Base-by-base conservation (phyloP, 2,329 filamentous ascomycete genomes). In the Cladosporium sp. region DNA sequence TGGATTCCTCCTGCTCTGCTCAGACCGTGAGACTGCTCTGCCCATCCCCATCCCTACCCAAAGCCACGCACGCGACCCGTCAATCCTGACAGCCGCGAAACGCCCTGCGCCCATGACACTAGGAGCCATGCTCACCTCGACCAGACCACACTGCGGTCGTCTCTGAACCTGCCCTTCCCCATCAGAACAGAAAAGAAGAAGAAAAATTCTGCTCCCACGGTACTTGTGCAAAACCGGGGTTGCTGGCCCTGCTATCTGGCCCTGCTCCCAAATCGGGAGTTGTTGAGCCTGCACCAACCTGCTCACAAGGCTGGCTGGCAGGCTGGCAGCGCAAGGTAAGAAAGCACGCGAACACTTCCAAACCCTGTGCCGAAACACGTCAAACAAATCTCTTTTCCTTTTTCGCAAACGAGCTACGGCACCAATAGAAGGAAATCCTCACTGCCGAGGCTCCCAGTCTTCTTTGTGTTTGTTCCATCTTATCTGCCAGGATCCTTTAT, bases 341-440 rank as follows among this genome's bases (percentile, higher is more conserved):
- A 20, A 22, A 33, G 19, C 36, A 38, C 36, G 36, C 36, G 32
- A 35, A 16, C 32, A 35, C 32, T n/a, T 35, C 30, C 22, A 27
- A 27, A 27, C 22, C 22, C 16, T 38, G 32, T 48, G 36, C 45
- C 45, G 45, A 48, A 48, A 48, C 36, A 36, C 43, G n/a, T 30
- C 33, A 33, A 25, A 39, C 45, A 27, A 48, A 48, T 48, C 29
- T 48, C 43, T 13, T 9, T 27, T 9, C 32, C 12, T 33, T 12
- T 33, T 15, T 38, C 45, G 27, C 45, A 48, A 40, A 48, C 45
- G 45, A 40, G 45, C 45, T 22, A 32, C 35, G 20, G 18, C 36
- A 48, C 36, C 36, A 40, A n/a, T n/a, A n/a, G n/a, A n/a, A n/a
- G n/a, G n/a, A n/a, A n/a, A n/a, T n/a, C n/a, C n/a, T n/a, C n/a